Percentiles rank a stretch among this genome's conserved stretches.
Evolutionary conservation across 2,329 filamentous ascomycete genomes (phyloP).

Genomic region (Cordyceps farinosa): DNA sequence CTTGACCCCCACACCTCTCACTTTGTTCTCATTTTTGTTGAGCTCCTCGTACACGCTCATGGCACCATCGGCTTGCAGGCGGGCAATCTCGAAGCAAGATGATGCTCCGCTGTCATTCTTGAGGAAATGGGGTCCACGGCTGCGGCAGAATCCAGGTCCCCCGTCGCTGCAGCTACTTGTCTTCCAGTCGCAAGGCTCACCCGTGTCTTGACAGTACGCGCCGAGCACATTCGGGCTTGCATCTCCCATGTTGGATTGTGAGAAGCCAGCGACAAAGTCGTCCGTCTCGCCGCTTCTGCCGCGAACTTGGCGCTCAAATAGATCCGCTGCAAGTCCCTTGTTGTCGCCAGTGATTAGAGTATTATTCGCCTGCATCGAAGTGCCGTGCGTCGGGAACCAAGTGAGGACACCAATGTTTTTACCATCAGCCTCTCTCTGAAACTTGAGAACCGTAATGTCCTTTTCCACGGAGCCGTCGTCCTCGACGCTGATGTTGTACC

Average conservation of each 20-base stretch:
- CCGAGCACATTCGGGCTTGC: conserved; percentile 81
- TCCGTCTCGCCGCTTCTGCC: conserved; percentile 53
- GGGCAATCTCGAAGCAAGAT: conserved; percentile 74
- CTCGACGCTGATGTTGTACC: conserved; percentile 49
- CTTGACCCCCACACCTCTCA: conserved; percentile 64
- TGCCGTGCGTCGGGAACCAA: conserved; percentile 90
- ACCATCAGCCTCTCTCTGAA: conserved; percentile 65
- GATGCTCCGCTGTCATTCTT: conserved; percentile 65
- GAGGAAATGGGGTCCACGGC: conserved; percentile 64
- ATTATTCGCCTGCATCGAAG: conserved; percentile 86
- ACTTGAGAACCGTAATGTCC: conserved; percentile 71
- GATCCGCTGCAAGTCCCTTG: conserved; percentile 81
- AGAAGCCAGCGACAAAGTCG: conserved; percentile 83
- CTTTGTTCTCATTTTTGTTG: conserved; percentile 41
- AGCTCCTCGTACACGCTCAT: conserved; percentile 47
- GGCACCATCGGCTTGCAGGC: conserved; percentile 61
- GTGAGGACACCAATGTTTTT: conserved; percentile 78
- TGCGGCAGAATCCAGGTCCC: conserved; percentile 64
- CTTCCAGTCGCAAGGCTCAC: conserved; percentile 63
- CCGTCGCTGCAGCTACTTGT: conserved; percentile 75
- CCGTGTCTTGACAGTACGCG: conserved; percentile 81
- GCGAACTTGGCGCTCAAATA: conserved; percentile 71
- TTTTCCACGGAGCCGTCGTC: conserved; percentile 60
- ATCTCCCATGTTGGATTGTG: conserved; percentile 86
- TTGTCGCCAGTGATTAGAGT: conserved; percentile 87